Conservation (phyloP, 2,329 filamentous ascomycete species). For the Colletotrichum sp. region DNA sequence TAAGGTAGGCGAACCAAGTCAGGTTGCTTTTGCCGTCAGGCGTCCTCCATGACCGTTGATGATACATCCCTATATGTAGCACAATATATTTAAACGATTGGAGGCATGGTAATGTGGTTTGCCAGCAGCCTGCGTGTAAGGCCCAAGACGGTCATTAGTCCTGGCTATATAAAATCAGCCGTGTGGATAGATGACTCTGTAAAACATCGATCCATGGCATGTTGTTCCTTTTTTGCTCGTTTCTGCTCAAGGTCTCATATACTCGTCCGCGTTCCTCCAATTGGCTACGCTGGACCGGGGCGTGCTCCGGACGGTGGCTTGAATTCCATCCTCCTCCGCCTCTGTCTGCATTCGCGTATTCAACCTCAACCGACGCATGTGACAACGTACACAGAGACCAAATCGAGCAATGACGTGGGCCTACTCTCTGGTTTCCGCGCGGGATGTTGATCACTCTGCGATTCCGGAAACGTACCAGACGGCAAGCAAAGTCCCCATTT, state of each 20-base stretch:
- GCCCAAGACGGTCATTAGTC: neutral
- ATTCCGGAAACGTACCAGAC: no score
- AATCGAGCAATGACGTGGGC: neutral
- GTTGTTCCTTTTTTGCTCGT: no score
- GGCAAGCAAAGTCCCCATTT: no score
- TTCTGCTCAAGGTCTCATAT: no score
- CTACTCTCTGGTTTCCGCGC: no score
- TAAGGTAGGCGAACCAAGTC: neutral
- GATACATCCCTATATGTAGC: accelerated
- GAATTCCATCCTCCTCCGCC: neutral
- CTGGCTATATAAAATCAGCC: neutral
- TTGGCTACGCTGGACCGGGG: neutral
- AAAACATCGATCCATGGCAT: no score
- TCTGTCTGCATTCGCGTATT: neutral
- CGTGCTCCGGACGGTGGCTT: neutral
- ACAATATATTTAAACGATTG: no score
- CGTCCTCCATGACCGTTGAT: accelerated
- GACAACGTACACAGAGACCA: neutral
- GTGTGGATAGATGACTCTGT: no score
- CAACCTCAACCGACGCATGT: neutral
- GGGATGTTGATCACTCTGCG: neutral
- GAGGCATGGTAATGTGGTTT: no score
- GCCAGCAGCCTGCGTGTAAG: neutral
- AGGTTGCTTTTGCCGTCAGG: neutral
- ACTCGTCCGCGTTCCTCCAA: neutral